These are phyloP conservation scores for Jaltomata sinuosa DNA, from an alignment of 257 asterid genomes.

Conservation along the genomic window DNA sequence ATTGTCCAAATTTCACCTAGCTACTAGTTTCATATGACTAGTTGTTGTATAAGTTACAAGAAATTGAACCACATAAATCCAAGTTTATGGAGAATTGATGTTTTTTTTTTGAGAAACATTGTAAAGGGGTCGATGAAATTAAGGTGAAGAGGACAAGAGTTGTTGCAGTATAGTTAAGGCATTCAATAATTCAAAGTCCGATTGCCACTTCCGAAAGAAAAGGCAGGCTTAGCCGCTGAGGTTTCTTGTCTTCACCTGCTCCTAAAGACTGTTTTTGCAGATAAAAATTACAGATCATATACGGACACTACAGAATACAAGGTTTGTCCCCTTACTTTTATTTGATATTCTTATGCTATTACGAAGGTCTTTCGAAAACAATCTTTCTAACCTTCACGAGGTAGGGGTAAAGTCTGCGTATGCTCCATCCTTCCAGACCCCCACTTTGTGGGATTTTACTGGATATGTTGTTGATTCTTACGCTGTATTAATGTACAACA, in stretches of 20 bases:
- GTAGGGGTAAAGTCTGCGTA: no score
- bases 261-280: background rate
- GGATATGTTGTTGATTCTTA: no score
- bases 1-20: background rate
- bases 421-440: no score
- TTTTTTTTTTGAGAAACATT: background rate
- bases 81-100: background rate
- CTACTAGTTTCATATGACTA: background rate
- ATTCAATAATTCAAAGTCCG: background rate
- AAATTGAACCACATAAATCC: background rate
- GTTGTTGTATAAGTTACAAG: background rate
- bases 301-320: background rate
- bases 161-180: background rate
- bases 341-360: no score
- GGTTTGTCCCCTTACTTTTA: background rate
- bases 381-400: no score
- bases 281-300: no score
- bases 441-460: no score
- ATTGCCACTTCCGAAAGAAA: conserved; percentile 7
- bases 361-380: no score
- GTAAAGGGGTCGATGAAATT: background rate
- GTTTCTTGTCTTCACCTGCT: background rate
- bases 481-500: background rate
- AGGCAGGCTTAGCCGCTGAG: background rate
- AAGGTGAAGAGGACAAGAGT: background rate